Evolutionary conservation across 1,139 yeast species (phyloP).

Genomic region (Scheffersomyces segobiensis): DNA sequence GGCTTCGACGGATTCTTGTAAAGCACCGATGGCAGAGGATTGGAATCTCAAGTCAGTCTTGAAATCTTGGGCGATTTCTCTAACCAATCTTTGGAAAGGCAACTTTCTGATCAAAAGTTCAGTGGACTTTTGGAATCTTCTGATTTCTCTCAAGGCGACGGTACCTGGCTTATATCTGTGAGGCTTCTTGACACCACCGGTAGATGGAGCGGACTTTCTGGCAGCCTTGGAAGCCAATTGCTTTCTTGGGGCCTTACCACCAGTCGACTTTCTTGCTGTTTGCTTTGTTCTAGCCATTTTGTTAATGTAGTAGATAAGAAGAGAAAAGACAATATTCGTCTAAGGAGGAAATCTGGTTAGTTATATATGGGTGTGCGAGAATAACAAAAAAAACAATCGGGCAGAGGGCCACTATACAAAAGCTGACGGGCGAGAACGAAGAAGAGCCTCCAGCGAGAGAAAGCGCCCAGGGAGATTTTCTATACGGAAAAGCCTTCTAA

Average conservation of each 20-base stretch:
- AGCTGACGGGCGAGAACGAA: too few relatives aligned
- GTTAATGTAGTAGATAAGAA: not conserved
- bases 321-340: too few relatives aligned
- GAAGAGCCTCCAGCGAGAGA: too few relatives aligned
- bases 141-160: constrained; percentile 98
- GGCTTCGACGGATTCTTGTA: constrained; percentile 98
- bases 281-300: constrained; percentile 98
- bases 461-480: too few relatives aligned
- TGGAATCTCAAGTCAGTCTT: constrained; percentile 98
- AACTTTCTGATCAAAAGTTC: constrained; percentile 96
- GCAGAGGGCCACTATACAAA: too few relatives aligned
- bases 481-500: too few relatives aligned
- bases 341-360: too few relatives aligned
- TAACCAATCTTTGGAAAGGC: constrained; percentile 98
- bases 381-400: too few relatives aligned
- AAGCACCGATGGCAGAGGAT: constrained; percentile 97
- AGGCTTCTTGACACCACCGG: constrained; percentile 99
- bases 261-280: constrained; percentile 98
- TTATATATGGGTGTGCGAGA: too few relatives aligned
- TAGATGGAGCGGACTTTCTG: constrained; percentile 95
- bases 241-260: constrained; percentile 99
- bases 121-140: constrained; percentile 98
- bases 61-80: constrained; percentile 98
- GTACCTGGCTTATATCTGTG: constrained; percentile 99
- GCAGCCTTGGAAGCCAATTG: constrained; percentile 99